Evolutionary conservation across 2,329 filamentous ascomycete species (phyloP), one percentile per base, ranked within the genome.

Genomic region (Nothomitra cinnamomea): DNA sequence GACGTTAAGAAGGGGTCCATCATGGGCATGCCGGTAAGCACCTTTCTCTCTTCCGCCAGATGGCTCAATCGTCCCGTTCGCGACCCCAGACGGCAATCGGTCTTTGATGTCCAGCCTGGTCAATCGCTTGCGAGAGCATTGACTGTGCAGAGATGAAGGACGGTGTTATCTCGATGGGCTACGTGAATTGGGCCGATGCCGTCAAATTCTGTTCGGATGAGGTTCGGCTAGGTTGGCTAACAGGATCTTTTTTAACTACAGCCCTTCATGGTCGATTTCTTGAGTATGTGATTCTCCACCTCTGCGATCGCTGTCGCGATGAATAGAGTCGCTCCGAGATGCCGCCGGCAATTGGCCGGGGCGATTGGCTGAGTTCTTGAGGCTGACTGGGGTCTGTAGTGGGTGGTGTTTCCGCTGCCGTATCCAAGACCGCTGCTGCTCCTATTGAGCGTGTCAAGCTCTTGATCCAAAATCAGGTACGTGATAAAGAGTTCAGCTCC

Each of bases 401-500:
- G 92, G 92, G 92, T 85, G 92, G 92, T 95, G 85, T 98, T 66
- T 95, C 92, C 70, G 92, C 92, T 75, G 92, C 92, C 75, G 89
- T 98, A 84, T 98, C 92, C 72, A 98, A 98, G 88, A 98, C 92
- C 65, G 92, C 92, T 70, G 92, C 92, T 71, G 92, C 92, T 77
- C 92, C 92, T 76, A 98, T 98, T 67, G 92, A 98, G 89, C 92
- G 92, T 88, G 85, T 98, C 78, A 98, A 98, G 89, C 92, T 98
- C 71, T 87, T 98, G 70, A 94, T 98, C 79, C 92, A 98, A 82
- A 98, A 98, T 80, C 92, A 98, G 85, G 89, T 95, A 82, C 63
- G 87, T 78, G 32, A 3, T 55, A 54, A n/a, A 15, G 25, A 41
- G 53, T 35, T 22, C 32, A 24, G 43, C 35, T 10, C 28, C 5